phyloP scores from a whole-genome alignment of 2,329 filamentous ascomycete genomes.

The Aspergillus proliferans region DNA sequence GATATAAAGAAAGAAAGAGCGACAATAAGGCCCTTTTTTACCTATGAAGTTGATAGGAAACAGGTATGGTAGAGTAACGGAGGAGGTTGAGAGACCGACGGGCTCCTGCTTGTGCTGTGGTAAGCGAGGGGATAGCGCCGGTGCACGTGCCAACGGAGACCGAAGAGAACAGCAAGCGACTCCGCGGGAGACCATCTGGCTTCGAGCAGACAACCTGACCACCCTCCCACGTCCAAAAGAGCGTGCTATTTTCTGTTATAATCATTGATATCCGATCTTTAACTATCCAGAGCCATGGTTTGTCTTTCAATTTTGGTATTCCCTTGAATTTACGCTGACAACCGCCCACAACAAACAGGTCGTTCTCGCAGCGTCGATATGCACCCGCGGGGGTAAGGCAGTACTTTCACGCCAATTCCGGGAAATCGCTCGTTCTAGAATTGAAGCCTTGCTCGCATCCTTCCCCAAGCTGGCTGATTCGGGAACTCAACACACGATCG shows the following conservation, averaged over 20 bases:
- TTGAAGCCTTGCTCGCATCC: slow-evolving; percentile 92
- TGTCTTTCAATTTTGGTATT: slow-evolving; percentile 1
- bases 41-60: not conserved
- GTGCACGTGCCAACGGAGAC: slow-evolving; percentile 28
- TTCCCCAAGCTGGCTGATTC: slow-evolving; percentile 97
- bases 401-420: slow-evolving; percentile 96
- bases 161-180: slow-evolving; percentile 37
- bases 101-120: slow-evolving; percentile 18
- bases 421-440: slow-evolving; percentile 92
- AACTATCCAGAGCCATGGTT: slow-evolving; percentile 22
- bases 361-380: slow-evolving; percentile 97
- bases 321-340: slow-evolving; percentile 8
- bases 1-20: not conserved
- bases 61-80: slow-evolving; percentile 5
- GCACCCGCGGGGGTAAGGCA: slow-evolving; percentile 95
- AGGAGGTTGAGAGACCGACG: slow-evolving; percentile 4
- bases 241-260: slow-evolving; percentile 1
- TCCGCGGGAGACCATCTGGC: slow-evolving; percentile 14
- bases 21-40: not conserved
- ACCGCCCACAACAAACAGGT: slow-evolving; percentile 55
- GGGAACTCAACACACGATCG: slow-evolving; percentile 93
- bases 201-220: slow-evolving; percentile 8
- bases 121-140: slow-evolving; percentile 33
- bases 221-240: slow-evolving; percentile 1
- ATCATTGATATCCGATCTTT: not conserved